These are phyloP conservation scores for Anethum foeniculum DNA, from an alignment of 140 eudicot genomes.

Conservation along the genomic window DNA sequence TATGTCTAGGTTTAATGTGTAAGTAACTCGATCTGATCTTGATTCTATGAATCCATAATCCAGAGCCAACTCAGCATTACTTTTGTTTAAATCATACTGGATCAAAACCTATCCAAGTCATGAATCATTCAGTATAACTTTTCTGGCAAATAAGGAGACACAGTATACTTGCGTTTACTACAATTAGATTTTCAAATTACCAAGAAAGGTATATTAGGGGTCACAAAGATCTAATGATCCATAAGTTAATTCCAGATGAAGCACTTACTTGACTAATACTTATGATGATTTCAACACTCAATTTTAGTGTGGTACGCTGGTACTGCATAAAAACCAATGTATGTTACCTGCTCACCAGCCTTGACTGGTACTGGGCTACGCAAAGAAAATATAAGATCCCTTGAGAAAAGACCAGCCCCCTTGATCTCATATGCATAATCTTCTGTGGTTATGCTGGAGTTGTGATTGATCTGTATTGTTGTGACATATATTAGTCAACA, in stretches of 20 bases:
- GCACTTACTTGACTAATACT: neutral
- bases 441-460: slow-evolving; percentile 63
- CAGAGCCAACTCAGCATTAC: slow-evolving; percentile 90
- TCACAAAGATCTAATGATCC: neutral
- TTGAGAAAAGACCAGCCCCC: slow-evolving; percentile 94
- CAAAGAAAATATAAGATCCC: slow-evolving; percentile 79
- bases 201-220: neutral
- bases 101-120: slow-evolving; percentile 56
- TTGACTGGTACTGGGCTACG: slow-evolving; percentile 72
- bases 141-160: neutral
- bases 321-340: neutral
- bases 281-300: neutral
- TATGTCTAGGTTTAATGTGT: slow-evolving; percentile 76
- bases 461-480: slow-evolving; percentile 71
- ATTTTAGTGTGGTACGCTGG: neutral
- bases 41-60: slow-evolving; percentile 85
- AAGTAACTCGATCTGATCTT: slow-evolving; percentile 55
- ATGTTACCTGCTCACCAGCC: slow-evolving; percentile 86
- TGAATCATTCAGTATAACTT: slow-evolving; percentile 5
- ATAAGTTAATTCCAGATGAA: neutral
- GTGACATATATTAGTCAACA: slow-evolving; percentile 3
- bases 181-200: neutral
- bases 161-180: neutral
- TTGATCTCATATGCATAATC: slow-evolving; percentile 71
- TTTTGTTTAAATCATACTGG: slow-evolving; percentile 85